Conservation (phyloP, 495 filamentous ascomycete genomes). For the Glarea lozoyensis region DNA sequence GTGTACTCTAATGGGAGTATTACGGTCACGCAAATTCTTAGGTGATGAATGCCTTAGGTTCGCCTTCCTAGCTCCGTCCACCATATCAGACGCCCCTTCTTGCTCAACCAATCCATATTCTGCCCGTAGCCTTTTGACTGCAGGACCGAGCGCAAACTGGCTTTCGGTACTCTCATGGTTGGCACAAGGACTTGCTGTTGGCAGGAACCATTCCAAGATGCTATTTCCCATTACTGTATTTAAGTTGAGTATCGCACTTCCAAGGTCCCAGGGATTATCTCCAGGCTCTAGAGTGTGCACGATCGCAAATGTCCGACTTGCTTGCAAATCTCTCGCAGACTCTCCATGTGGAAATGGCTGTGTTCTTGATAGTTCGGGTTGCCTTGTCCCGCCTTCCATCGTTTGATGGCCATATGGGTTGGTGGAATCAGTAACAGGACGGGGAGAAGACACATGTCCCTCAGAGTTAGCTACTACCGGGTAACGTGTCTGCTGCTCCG, state of each 20-base stretch:
- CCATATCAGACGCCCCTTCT: not conserved
- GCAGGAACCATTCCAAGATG: conserved; percentile 65
- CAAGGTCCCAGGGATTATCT: conserved; percentile 74
- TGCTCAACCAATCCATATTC: conserved; percentile 24
- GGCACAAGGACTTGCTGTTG: conserved; percentile 57
- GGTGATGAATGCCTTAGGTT: not conserved
- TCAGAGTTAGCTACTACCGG: too few relatives aligned
- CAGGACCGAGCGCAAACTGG: conserved; percentile 37
- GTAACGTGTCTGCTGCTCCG: not conserved
- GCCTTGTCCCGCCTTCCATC: not conserved
- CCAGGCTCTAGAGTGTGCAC: conserved; percentile 56
- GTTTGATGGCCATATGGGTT: not conserved
- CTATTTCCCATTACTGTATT: conserved; percentile 64
- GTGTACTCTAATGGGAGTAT: too few relatives aligned
- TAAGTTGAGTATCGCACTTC: conserved; percentile 52
- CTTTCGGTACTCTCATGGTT: conserved; percentile 37
- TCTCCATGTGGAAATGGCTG: too few relatives aligned
- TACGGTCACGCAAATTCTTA: too few relatives aligned
- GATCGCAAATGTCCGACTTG: conserved; percentile 63
- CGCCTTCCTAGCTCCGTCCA: not conserved
- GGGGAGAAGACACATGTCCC: not conserved
- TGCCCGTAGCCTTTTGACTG: conserved; percentile 27
- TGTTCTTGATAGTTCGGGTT: not conserved
- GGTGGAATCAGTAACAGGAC: not conserved
- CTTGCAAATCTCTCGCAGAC: conserved; percentile 29